A percentile compares a stretch with the other conserved stretches of the same genome.
phyloP scores from a whole-genome alignment of 2,329 filamentous ascomycete species.

The Claviceps quebecensis region DNA sequence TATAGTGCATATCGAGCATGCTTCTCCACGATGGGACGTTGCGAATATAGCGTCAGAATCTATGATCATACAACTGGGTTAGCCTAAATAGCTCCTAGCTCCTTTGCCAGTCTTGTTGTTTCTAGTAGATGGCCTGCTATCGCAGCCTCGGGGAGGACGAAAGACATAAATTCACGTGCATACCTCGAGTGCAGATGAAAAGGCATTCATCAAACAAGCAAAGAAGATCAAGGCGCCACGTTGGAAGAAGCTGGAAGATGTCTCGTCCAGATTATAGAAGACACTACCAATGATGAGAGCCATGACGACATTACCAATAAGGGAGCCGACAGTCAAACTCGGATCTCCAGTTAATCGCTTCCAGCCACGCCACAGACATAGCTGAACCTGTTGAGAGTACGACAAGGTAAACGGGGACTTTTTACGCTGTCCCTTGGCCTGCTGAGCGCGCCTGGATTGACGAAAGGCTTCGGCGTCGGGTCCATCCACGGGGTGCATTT shows the following conservation, averaged over 20 bases:
- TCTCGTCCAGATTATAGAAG: constrained; percentile 59
- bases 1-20: constrained; percentile 78
- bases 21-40: constrained; percentile 86
- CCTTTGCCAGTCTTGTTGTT: too few species aligned
- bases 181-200: constrained; percentile 62
- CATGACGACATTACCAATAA: constrained; percentile 62
- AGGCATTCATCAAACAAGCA: constrained; percentile 74
- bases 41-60: constrained; percentile 74
- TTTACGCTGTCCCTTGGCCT: constrained; percentile 43
- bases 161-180: constrained; percentile 7
- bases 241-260: constrained; percentile 62
- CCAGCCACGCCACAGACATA: constrained; percentile 74
- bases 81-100: background rate
- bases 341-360: constrained; percentile 64
- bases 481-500: constrained; percentile 36
- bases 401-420: constrained; percentile 77
- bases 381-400: constrained; percentile 56
- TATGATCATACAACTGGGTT: constrained; percentile 13
- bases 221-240: constrained; percentile 77
- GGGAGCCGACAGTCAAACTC: constrained; percentile 53
- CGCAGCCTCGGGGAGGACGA: too few species aligned
- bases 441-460: constrained; percentile 36
- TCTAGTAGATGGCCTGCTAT: too few species aligned
- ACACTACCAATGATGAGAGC: constrained; percentile 65
- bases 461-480: constrained; percentile 44